Evolutionary conservation across 306 rosid genomes (phyloP).

Genomic region (Medicago arabica): DNA sequence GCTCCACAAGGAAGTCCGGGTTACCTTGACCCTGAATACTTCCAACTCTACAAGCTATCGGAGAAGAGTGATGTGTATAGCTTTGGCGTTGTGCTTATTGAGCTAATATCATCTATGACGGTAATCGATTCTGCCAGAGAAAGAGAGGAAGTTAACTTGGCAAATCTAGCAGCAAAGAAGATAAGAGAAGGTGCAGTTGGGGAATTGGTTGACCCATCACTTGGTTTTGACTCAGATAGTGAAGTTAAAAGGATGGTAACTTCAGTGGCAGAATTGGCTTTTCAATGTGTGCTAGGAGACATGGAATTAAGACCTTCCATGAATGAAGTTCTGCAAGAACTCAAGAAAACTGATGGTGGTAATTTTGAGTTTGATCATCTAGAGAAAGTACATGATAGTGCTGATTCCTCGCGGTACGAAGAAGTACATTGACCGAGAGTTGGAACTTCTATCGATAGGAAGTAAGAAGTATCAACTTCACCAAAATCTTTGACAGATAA

Average conservation of each 20-base stretch:
- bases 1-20: conserved; percentile 88
- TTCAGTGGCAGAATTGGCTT: conserved; percentile 69
- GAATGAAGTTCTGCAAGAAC: conserved; percentile 58
- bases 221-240: conserved; percentile 60
- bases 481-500: conserved; percentile 51
- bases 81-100: conserved; percentile 75
- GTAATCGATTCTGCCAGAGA: conserved; percentile 67
- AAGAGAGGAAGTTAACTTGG: conserved; percentile 67
- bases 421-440: conserved; percentile 33
- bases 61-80: conserved; percentile 81
- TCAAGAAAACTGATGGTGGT: conserved; percentile 51
- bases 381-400: conserved; percentile 20
- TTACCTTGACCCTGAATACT: conserved; percentile 76
- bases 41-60: conserved; percentile 66
- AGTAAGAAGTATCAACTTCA: conserved; percentile 40
- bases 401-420: not conserved
- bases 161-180: conserved; percentile 55
- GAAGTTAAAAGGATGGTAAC: conserved; percentile 54
- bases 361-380: conserved; percentile 37
- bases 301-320: conserved; percentile 73
- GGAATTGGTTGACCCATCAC: conserved; percentile 63
- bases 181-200: conserved; percentile 47
- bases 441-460: conserved; percentile 36
- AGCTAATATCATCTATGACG: conserved; percentile 70
- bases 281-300: conserved; percentile 70